phyloP scores from a whole-genome alignment of 2,329 filamentous ascomycete genomes.

The Arthrocladium fulminans region DNA sequence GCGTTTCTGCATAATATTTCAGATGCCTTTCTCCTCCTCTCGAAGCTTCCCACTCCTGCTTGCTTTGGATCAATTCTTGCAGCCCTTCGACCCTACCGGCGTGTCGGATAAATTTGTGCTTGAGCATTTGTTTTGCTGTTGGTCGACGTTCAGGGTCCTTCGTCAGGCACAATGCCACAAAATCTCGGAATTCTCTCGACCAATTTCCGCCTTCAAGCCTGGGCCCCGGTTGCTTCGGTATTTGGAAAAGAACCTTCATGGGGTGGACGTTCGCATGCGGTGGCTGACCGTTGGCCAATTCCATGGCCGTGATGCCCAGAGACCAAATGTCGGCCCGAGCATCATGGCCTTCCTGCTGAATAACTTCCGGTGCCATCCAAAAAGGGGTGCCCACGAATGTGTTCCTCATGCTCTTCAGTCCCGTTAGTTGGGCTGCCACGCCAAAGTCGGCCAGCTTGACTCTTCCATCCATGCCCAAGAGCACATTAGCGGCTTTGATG shows the following conservation, averaged over 20 bases:
- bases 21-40: slow-evolving; percentile 60
- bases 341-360: slow-evolving; percentile 74
- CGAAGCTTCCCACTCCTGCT: slow-evolving; percentile 71
- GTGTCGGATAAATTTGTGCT: slow-evolving; percentile 76
- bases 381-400: slow-evolving; percentile 97
- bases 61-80: slow-evolving; percentile 73
- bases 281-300: slow-evolving; percentile 82
- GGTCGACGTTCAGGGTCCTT: slow-evolving; percentile 83
- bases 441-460: slow-evolving; percentile 97
- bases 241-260: slow-evolving; percentile 88
- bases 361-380: slow-evolving; percentile 95
- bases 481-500: slow-evolving; percentile 90
- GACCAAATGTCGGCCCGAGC: slow-evolving; percentile 95
- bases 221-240: slow-evolving; percentile 79
- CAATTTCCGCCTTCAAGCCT: slow-evolving; percentile 71
- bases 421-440: slow-evolving; percentile 89
- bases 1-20: slow-evolving; percentile 88
- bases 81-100: slow-evolving; percentile 83
- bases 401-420: slow-evolving; percentile 94
- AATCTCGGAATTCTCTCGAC: slow-evolving; percentile 88
- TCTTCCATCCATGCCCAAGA: slow-evolving; percentile 82
- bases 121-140: slow-evolving; percentile 75
- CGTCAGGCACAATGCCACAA: slow-evolving; percentile 78
- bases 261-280: slow-evolving; percentile 77
- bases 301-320: slow-evolving; percentile 81